Percentiles rank a stretch among this genome's conserved stretches.
phyloP scores from a whole-genome alignment of 148 eudicot genomes.

The Vaccinium vitisidaea region DNA sequence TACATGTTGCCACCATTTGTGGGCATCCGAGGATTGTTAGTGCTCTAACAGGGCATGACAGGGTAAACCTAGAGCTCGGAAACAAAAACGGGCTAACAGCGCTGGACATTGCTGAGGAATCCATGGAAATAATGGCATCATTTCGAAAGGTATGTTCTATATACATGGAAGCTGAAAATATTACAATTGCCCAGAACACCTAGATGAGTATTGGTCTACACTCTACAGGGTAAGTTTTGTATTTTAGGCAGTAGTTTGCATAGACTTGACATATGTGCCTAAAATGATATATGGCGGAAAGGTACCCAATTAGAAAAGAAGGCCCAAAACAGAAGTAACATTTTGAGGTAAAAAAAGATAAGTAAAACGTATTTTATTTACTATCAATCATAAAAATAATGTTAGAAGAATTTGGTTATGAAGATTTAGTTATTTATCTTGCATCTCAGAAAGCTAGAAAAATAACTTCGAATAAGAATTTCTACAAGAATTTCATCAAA shows the following conservation, averaged over 20 bases:
- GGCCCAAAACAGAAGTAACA: not conserved
- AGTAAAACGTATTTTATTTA: not conserved
- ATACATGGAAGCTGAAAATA: not conserved
- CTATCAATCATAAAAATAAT: not conserved
- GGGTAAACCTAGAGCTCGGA: constrained; percentile 14
- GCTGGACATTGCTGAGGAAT: constrained; percentile 32
- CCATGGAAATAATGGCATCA: constrained; percentile 22
- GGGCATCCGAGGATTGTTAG: constrained; percentile 21
- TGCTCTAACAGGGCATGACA: constrained; percentile 20
- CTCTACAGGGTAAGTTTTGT: too few relatives aligned
- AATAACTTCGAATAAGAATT: not conserved
- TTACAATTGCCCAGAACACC: not conserved
- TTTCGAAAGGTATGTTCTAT: constrained; percentile 21
- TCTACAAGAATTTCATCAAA: not conserved
- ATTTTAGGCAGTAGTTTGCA: not conserved
- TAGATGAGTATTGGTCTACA: not conserved
- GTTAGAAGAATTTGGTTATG: not conserved
- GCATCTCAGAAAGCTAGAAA: not conserved
- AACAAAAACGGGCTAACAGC: constrained; percentile 26
- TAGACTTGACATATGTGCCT: not conserved
- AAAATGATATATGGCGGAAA: not conserved
- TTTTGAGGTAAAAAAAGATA: not conserved
- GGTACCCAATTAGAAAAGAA: not conserved
- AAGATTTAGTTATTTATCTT: not conserved
- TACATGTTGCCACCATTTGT: constrained; percentile 28